phyloP scores from a whole-genome alignment of 2,329 filamentous ascomycete genomes.

The Diaporthe sp. region DNA sequence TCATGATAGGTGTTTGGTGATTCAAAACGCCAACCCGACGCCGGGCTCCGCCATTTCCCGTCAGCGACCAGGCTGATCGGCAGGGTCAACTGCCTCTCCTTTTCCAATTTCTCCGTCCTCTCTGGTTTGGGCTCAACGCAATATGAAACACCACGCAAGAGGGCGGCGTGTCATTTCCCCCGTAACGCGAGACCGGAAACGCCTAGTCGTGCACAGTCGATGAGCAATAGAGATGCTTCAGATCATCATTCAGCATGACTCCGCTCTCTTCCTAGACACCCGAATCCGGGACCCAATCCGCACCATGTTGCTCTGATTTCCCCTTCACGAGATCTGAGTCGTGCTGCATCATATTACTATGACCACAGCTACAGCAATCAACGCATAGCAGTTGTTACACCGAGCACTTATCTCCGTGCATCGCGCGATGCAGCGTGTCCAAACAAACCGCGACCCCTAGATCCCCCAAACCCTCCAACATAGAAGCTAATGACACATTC shows the following conservation, averaged over 20 bases:
- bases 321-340: not conserved
- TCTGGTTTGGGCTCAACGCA: slow-evolving; percentile 11
- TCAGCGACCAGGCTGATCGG: slow-evolving; percentile 18
- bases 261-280: not conserved
- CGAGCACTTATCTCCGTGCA: not conserved
- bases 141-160: slow-evolving; percentile 19
- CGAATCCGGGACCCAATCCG: not conserved
- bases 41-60: slow-evolving; percentile 17
- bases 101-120: slow-evolving; percentile 17
- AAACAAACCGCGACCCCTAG: too few species aligned
- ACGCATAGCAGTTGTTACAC: not conserved
- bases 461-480: not conserved
- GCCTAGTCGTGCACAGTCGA: not conserved
- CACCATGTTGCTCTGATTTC: not conserved
- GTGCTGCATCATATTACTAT: not conserved
- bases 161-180: slow-evolving; percentile 2
- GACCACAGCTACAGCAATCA: not conserved
- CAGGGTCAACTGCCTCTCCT: slow-evolving; percentile 12
- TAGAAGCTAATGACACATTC: not conserved
- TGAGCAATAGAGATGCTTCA: not conserved
- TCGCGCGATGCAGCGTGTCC: not conserved
- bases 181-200: slow-evolving; percentile 13
- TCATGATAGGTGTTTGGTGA: not conserved
- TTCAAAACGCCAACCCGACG: slow-evolving; percentile 15
- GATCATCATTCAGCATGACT: not conserved